Evolutionary conservation across 257 asterid genomes (phyloP).

Genomic region (Ajuga chamaepitys): DNA sequence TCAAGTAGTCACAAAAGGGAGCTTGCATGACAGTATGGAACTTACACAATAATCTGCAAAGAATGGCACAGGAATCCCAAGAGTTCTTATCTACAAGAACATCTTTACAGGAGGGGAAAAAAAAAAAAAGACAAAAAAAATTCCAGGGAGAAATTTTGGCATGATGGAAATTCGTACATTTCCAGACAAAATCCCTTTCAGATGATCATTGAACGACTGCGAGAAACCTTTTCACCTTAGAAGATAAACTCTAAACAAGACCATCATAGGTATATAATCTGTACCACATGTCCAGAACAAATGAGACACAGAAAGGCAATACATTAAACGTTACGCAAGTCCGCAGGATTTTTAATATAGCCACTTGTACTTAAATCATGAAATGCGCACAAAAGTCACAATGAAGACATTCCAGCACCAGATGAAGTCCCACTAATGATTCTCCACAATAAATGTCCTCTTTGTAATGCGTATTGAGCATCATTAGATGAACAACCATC

Average conservation of each 20-base stretch:
- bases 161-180: neutral
- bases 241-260: conserved; percentile 2
- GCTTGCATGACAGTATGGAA: conserved; percentile 17
- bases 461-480: neutral
- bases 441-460: neutral
- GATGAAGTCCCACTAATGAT: neutral
- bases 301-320: neutral
- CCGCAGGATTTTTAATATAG: neutral
- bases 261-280: neutral
- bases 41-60: conserved; percentile 6
- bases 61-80: neutral
- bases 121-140: neutral
- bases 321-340: neutral
- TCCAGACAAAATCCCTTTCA: neutral
- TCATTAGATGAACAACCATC: neutral
- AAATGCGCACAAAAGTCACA: neutral
- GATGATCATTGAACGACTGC: neutral
- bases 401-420: neutral
- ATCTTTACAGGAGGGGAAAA: neutral
- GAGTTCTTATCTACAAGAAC: neutral
- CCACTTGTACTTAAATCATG: neutral
- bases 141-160: neutral
- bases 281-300: neutral
- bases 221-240: neutral
- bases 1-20: conserved; percentile 41